These are phyloP conservation scores for Brettanomyces sp. DNA, from an alignment of 805 yeast genomes.

Conservation along the genomic window DNA sequence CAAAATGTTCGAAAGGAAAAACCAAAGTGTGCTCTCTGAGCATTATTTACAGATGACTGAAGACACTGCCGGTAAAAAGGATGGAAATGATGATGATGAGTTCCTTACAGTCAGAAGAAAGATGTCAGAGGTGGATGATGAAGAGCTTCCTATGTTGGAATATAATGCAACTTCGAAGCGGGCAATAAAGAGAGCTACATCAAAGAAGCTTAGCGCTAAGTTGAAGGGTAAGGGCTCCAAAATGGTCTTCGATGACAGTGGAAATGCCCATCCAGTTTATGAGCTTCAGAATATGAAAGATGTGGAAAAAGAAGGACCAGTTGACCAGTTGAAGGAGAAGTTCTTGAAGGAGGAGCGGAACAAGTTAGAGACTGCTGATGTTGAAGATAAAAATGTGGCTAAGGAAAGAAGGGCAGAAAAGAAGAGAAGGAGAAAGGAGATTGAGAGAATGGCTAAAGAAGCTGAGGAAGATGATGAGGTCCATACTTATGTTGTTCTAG, in stretches of 20 bases:
- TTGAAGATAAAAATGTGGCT: slow-evolving; percentile 67
- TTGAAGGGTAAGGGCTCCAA: slow-evolving; percentile 65
- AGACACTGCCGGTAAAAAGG: slow-evolving; percentile 22
- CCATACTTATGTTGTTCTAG: slow-evolving; percentile 19
- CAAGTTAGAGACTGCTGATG: slow-evolving; percentile 64
- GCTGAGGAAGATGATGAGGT: slow-evolving; percentile 28
- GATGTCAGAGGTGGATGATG: slow-evolving; percentile 62
- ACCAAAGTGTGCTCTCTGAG: slow-evolving; percentile 85
- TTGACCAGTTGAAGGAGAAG: slow-evolving; percentile 53
- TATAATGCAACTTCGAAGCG: slow-evolving; percentile 69
- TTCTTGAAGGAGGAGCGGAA: slow-evolving; percentile 60
- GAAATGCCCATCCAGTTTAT: slow-evolving; percentile 82
- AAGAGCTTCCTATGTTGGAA: slow-evolving; percentile 51
- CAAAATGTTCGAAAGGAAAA: slow-evolving; percentile 89
- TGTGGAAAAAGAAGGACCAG: slow-evolving; percentile 60
- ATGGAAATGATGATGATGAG: slow-evolving; percentile 46
- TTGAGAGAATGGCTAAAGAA: slow-evolving; percentile 46
- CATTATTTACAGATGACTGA: slow-evolving; percentile 73
- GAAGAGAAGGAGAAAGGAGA: slow-evolving; percentile 80
- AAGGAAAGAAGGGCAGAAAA: slow-evolving; percentile 75
- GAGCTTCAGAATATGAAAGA: slow-evolving; percentile 88
- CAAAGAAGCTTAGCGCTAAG: slow-evolving; percentile 65
- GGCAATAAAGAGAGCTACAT: slow-evolving; percentile 73
- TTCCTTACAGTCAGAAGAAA: slow-evolving; percentile 73
- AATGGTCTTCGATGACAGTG: slow-evolving; percentile 87